phyloP scores from a whole-genome alignment of 805 yeast species.

The Yarrowia sp. region DNA sequence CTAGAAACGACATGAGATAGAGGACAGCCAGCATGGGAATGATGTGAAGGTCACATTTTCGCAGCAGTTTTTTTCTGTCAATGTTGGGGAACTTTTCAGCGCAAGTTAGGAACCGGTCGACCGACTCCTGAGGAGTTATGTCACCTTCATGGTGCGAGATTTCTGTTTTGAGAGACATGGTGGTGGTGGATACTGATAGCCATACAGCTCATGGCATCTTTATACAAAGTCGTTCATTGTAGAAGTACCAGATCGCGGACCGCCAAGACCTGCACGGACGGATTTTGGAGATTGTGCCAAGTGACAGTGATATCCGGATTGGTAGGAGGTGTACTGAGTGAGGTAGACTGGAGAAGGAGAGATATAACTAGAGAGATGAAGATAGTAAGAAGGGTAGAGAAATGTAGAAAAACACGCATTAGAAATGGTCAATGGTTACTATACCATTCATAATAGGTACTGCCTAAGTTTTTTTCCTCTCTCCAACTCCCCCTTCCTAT shows the following conservation, averaged over 20 bases:
- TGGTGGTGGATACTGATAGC: neutral
- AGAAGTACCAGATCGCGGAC: too few species aligned
- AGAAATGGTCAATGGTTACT: too few species aligned
- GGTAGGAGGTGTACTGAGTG: too few species aligned
- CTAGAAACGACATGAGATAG: slow-evolving; percentile 50
- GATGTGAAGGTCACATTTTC: slow-evolving; percentile 45
- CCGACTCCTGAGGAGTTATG: neutral
- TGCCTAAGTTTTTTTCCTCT: too few species aligned
- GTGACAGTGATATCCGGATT: neutral
- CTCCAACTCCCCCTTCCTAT: too few species aligned
- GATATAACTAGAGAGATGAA: too few species aligned
- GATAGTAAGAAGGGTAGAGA: too few species aligned
- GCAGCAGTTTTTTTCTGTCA: slow-evolving; percentile 28
- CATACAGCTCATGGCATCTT: too few species aligned
- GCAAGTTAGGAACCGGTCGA: neutral
- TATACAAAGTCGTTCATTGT: too few species aligned
- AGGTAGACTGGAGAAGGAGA: too few species aligned
- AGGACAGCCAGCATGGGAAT: slow-evolving; percentile 48
- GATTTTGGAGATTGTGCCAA: neutral
- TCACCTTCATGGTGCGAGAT: neutral
- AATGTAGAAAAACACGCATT: too few species aligned
- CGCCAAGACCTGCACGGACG: neutral
- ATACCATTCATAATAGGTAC: too few species aligned
- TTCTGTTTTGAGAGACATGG: neutral
- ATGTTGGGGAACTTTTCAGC: slow-evolving; percentile 27